A percentile compares a stretch with the other conserved stretches of the same genome.
Evolutionary conservation across 192 early-diverging fungal genomes (phyloP).

Genomic region (Gamsiella multidivaricata): DNA sequence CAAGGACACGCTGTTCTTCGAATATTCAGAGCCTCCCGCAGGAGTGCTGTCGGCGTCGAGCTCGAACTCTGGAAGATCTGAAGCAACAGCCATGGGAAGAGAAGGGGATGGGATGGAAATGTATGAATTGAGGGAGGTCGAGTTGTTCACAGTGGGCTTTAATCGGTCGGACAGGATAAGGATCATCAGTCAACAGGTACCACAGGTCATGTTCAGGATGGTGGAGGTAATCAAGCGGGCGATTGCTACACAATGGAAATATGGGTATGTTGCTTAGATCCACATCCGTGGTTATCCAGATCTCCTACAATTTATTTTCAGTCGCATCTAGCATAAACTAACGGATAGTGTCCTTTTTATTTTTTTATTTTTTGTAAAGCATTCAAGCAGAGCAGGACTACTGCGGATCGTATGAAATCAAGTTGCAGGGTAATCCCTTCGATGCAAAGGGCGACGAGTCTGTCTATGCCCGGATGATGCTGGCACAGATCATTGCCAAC

Average conservation of each 20-base stretch:
- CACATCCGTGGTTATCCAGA: no score
- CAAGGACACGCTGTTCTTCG: constrained; percentile 20
- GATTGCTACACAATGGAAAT: constrained; percentile 21
- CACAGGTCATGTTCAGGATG: not conserved
- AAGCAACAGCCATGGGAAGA: no score
- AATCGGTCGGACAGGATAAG: constrained; percentile 8
- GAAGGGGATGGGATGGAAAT: no score
- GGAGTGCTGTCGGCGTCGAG: not conserved
- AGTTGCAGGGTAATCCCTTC: constrained; percentile 13
- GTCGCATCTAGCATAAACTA: no score
- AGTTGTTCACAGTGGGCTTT: constrained; percentile 17
- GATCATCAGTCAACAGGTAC: not conserved
- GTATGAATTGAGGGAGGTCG: constrained; percentile 10
- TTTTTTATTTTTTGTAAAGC: no score
- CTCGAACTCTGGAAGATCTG: not conserved
- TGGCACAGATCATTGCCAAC: constrained; percentile 25
- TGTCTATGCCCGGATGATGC: constrained; percentile 18
- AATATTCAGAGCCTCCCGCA: not conserved
- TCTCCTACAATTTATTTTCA: not conserved
- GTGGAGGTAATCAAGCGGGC: constrained; percentile 14
- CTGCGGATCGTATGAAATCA: not conserved
- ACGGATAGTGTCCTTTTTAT: no score
- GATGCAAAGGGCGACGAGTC: constrained; percentile 4
- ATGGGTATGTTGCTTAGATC: constrained; percentile 20
- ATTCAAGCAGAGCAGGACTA: constrained; percentile 5